A percentile compares a stretch with the other conserved stretches of the same genome.
These are phyloP conservation scores for Naganishia vaughanmartiniae DNA, from an alignment of 768 basidiomycete genomes.

Conservation along the genomic window DNA sequence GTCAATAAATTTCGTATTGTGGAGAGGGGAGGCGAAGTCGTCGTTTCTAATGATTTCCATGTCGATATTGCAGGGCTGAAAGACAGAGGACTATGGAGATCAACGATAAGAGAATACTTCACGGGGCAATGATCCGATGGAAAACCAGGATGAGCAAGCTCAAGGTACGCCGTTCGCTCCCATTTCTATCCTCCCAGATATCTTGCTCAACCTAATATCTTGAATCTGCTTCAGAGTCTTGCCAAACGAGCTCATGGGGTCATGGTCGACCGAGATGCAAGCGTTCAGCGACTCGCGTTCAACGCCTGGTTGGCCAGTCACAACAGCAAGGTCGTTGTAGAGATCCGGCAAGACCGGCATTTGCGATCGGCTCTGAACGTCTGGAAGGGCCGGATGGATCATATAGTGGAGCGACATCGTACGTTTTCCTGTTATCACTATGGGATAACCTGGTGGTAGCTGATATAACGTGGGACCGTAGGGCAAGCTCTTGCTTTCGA, in stretches of 20 bases:
- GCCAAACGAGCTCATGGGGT: slow-evolving; percentile 19
- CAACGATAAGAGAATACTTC: neutral
- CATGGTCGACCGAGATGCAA: slow-evolving; percentile 19
- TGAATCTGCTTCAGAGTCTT: neutral
- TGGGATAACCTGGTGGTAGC: neutral
- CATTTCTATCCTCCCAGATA: neutral
- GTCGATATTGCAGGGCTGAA: neutral
- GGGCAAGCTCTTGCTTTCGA: slow-evolving; percentile 14
- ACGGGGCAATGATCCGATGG: slow-evolving; percentile 6
- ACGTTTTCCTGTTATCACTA: neutral
- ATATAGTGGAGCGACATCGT: slow-evolving; percentile 16
- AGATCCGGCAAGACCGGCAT: slow-evolving; percentile 8
- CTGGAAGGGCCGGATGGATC: slow-evolving; percentile 21
- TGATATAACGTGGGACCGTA: neutral
- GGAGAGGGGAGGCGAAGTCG: neutral
- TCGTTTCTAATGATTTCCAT: neutral
- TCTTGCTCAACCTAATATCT: neutral
- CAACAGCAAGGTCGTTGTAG: slow-evolving; percentile 13
- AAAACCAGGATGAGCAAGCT: slow-evolving; percentile 5
- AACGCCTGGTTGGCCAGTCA: slow-evolving; percentile 21
- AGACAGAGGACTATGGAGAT: neutral
- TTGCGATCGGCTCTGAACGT: slow-evolving; percentile 14
- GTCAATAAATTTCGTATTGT: no score
- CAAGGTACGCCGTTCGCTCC: neutral
- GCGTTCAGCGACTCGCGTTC: slow-evolving; percentile 16